Conservation (phyloP, 352 stramenopile genomes). For the Blastocystis sp. region DNA sequence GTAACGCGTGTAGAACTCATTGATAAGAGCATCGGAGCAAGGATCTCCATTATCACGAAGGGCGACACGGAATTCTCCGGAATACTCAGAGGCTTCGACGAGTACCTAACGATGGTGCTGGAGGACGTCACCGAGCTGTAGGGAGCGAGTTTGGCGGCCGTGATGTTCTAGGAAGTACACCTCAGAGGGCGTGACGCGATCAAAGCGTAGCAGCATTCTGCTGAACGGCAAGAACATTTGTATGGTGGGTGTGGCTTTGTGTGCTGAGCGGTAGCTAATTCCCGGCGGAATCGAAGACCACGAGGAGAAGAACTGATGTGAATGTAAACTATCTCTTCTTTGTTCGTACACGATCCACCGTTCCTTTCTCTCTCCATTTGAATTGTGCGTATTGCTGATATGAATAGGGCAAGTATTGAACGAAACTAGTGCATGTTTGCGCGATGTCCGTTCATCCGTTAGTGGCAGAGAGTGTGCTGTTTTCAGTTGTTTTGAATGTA, state of each 20-base stretch:
- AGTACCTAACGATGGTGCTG: constrained; percentile 58
- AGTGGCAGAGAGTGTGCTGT: too few relatives aligned
- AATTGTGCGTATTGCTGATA: too few relatives aligned
- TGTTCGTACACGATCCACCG: too few relatives aligned
- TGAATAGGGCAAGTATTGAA: too few relatives aligned
- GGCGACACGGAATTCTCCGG: constrained; percentile 32
- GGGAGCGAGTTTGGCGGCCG: background rate
- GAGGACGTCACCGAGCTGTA: constrained; percentile 51
- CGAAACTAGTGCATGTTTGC: too few relatives aligned
- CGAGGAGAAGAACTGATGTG: background rate
- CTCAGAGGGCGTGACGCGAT: background rate
- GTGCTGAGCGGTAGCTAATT: constrained; percentile 10
- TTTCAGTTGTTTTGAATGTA: too few relatives aligned
- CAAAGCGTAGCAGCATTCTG: constrained; percentile 17
- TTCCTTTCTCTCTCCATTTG: too few relatives aligned
- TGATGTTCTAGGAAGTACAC: constrained; percentile 9
- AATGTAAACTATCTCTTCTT: too few relatives aligned
- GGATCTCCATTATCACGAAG: constrained; percentile 54
- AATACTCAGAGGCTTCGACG: constrained; percentile 41
- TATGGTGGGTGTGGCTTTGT: background rate
- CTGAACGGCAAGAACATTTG: constrained; percentile 56
- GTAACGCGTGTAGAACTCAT: constrained; percentile 30
- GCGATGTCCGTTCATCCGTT: too few relatives aligned
- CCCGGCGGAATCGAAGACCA: constrained; percentile 44
- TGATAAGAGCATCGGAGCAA: constrained; percentile 47